Percentiles rank a stretch among this genome's conserved stretches.
These are phyloP conservation scores for Sisymbrium altissimum DNA, from an alignment of 345 rosid genomes.

Conservation along the genomic window DNA sequence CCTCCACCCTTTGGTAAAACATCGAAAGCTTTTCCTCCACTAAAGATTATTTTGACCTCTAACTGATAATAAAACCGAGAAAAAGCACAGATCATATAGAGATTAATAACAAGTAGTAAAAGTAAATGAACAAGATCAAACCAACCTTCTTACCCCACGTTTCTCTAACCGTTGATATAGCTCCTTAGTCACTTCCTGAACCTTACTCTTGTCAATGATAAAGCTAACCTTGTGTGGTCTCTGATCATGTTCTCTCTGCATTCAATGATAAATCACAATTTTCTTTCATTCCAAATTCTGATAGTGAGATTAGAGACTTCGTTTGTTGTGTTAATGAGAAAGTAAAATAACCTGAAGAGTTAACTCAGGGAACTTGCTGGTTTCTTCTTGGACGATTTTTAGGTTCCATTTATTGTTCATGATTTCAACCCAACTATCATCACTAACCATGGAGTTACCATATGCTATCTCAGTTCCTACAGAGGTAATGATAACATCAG, in stretches of 20 bases:
- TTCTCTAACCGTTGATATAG: conserved; percentile 59
- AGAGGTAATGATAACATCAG: conserved; percentile 88
- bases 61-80: conserved; percentile 41
- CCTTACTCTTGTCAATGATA: conserved; percentile 68
- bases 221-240: conserved; percentile 84
- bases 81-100: background rate
- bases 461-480: conserved; percentile 98
- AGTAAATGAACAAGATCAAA: background rate
- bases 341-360: conserved; percentile 64
- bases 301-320: background rate
- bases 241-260: conserved; percentile 76
- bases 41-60: conserved; percentile 83
- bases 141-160: conserved; percentile 53
- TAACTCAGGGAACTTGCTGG: conserved; percentile 80
- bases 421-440: conserved; percentile 79
- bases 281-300: background rate
- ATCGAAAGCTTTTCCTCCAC: conserved; percentile 92
- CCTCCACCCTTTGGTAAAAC: conserved; percentile 91
- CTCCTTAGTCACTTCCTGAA: conserved; percentile 48
- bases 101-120: background rate
- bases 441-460: conserved; percentile 71
- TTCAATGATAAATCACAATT: background rate
- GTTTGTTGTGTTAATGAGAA: background rate
- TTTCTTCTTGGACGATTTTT: conserved; percentile 62
- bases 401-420: conserved; percentile 83